A percentile compares a stretch with the other conserved stretches of the same genome.
Conservation (phyloP, 108 stramenopile genomes). For the Cyclotella choctawhatcheeana region DNA sequence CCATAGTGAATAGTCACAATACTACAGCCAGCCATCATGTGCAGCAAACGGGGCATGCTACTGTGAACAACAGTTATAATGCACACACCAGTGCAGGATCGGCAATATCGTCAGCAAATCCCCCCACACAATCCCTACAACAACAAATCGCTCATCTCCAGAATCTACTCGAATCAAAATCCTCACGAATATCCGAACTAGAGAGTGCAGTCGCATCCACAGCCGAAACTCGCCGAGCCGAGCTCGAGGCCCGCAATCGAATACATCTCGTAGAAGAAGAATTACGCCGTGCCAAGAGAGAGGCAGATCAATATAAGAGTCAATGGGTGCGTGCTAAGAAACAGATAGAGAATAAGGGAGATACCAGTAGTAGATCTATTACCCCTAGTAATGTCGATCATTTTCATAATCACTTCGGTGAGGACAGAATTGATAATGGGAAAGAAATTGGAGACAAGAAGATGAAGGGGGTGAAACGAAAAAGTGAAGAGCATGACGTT, state of each 20-base stretch:
- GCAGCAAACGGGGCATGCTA: neutral
- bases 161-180: neutral
- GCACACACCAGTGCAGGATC: neutral
- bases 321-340: slow-evolving; percentile 43
- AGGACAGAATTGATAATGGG: neutral
- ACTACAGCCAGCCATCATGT: neutral
- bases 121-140: neutral
- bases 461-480: slow-evolving; percentile 10
- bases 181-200: slow-evolving; percentile 21
- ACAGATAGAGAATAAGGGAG: slow-evolving; percentile 22
- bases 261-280: slow-evolving; percentile 45
- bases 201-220: slow-evolving; percentile 14
- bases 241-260: slow-evolving; percentile 15
- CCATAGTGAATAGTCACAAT: neutral
- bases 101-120: neutral
- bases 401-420: slow-evolving; percentile 13
- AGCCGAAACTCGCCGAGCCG: slow-evolving; percentile 23
- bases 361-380: neutral
- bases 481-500: neutral
- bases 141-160: slow-evolving; percentile 19
- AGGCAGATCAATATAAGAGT: slow-evolving; percentile 39
- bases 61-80: neutral
- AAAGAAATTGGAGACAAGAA: neutral
- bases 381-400: slow-evolving; percentile 6
- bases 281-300: slow-evolving; percentile 29